Percentiles rank a stretch among this genome's conserved stretches.
These are phyloP conservation scores for Plectosphaerella cucumerina DNA, from an alignment of 2,329 filamentous ascomycete genomes.

Conservation along the genomic window DNA sequence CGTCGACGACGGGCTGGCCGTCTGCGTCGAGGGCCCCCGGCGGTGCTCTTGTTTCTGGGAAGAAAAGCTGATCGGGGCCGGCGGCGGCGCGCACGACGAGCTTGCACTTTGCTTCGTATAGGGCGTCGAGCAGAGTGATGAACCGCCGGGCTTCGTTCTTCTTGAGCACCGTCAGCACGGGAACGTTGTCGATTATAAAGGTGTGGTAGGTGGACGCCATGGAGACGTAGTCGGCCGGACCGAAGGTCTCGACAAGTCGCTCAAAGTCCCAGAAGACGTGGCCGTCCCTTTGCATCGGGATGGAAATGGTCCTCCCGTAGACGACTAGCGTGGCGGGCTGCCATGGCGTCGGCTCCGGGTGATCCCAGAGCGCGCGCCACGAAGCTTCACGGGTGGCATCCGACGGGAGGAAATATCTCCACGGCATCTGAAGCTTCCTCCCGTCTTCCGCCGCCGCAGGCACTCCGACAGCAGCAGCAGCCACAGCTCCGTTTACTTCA, in stretches of 20 bases:
- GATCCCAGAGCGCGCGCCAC: slow-evolving; percentile 18
- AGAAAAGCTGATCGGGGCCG: slow-evolving; percentile 72
- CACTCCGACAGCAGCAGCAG: background rate
- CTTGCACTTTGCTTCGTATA: slow-evolving; percentile 79
- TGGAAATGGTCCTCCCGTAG: slow-evolving; percentile 60
- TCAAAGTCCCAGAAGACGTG: slow-evolving; percentile 63
- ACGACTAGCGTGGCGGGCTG: slow-evolving; percentile 38
- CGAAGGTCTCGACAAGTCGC: slow-evolving; percentile 64
- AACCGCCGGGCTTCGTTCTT: slow-evolving; percentile 80
- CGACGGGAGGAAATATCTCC: slow-evolving; percentile 16
- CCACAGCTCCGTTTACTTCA: background rate
- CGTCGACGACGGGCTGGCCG: slow-evolving; percentile 14
- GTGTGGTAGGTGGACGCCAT: slow-evolving; percentile 78
- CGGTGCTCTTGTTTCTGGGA: slow-evolving; percentile 50
- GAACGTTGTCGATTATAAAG: slow-evolving; percentile 67
- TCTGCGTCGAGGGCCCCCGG: background rate
- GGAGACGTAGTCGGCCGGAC: slow-evolving; percentile 79
- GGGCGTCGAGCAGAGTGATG: slow-evolving; percentile 74
- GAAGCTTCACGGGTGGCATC: slow-evolving; percentile 14
- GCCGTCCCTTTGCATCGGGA: slow-evolving; percentile 55
- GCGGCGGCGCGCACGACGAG: slow-evolving; percentile 64
- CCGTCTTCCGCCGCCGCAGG: background rate
- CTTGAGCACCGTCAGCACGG: slow-evolving; percentile 59
- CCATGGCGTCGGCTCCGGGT: slow-evolving; percentile 27
- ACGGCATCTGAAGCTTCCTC: slow-evolving; percentile 8